A percentile compares a stretch with the other conserved stretches of the same genome.
Conservation (phyloP, 2,329 filamentous ascomycete species). For the Stachybotrys echinatus region DNA sequence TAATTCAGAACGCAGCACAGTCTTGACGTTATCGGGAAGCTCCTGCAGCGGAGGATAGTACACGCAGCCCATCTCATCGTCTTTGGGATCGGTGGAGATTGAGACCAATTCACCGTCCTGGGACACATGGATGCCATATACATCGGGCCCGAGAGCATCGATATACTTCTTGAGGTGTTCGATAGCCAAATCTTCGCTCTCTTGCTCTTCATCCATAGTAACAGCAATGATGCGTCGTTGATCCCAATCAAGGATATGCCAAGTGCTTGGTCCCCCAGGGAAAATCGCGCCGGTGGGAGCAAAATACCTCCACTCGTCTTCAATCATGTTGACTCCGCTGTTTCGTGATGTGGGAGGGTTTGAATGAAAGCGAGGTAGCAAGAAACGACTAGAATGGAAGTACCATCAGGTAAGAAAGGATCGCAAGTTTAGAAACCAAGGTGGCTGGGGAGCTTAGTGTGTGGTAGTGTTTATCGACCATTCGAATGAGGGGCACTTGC, state of each 20-base stretch:
- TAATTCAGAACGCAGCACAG: slow-evolving; percentile 13
- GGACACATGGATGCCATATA: slow-evolving; percentile 17
- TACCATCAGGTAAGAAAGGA: no score
- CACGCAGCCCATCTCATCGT: slow-evolving; percentile 18
- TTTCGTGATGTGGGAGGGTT: no score
- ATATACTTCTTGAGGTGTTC: slow-evolving; percentile 13
- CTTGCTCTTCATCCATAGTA: slow-evolving; percentile 21
- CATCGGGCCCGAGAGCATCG: slow-evolving; percentile 5
- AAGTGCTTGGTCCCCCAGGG: slow-evolving; percentile 18
- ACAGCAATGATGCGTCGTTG: slow-evolving; percentile 19
- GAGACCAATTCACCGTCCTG: slow-evolving; percentile 15
- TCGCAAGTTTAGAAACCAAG: no score
- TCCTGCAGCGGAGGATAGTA: slow-evolving; percentile 18
- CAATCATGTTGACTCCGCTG: slow-evolving; percentile 8
- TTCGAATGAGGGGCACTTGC: no score
- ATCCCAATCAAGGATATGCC: slow-evolving; percentile 21
- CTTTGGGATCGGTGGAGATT: slow-evolving; percentile 12
- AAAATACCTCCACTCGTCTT: slow-evolving; percentile 8
- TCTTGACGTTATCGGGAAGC: slow-evolving; percentile 11
- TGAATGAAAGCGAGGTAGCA: no score
- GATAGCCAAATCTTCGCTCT: slow-evolving; percentile 16
- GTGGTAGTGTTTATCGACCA: no score
- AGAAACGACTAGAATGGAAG: no score
- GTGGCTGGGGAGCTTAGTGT: no score
- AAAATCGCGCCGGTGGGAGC: slow-evolving; percentile 5